These are phyloP conservation scores for Scedosporium dehoogii DNA, from an alignment of 2,329 filamentous ascomycete genomes.

Conservation along the genomic window DNA sequence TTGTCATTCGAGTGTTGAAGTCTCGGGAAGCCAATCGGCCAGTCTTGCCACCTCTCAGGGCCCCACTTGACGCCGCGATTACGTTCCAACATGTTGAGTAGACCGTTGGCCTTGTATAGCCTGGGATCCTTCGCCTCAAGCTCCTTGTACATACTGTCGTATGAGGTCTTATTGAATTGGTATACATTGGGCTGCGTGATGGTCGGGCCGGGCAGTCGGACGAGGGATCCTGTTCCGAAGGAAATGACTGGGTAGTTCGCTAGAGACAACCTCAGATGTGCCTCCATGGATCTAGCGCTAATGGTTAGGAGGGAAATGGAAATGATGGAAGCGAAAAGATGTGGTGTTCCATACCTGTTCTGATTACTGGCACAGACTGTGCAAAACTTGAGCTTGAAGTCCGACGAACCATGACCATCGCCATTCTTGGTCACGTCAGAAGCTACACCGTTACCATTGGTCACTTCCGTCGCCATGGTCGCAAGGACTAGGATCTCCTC, in stretches of 20 bases:
- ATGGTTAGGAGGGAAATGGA: constrained; percentile 13
- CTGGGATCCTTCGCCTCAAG: constrained; percentile 75
- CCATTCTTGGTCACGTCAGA: constrained; percentile 28
- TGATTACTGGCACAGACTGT: constrained; percentile 99
- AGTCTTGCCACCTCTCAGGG: constrained; percentile 96
- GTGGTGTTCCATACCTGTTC: constrained; percentile 59
- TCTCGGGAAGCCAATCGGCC: constrained; percentile 77
- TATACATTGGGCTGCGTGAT: constrained; percentile 96
- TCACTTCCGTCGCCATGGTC: constrained; percentile 17
- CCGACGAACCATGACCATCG: constrained; percentile 40
- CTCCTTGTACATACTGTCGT: constrained; percentile 89
- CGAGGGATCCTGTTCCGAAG: constrained; percentile 90
- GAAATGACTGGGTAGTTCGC: constrained; percentile 93
- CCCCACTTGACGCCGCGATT: constrained; percentile 91
- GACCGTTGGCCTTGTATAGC: constrained; percentile 83
- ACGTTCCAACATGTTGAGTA: constrained; percentile 90
- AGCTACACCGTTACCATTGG: constrained; percentile 14
- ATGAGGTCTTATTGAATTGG: constrained; percentile 94
- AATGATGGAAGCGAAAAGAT: constrained; percentile 7
- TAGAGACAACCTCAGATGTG: constrained; percentile 83
- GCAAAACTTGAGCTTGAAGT: constrained; percentile 89
- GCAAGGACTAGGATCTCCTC: constrained; percentile 7
- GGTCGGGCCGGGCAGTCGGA: constrained; percentile 82
- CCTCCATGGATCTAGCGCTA: constrained; percentile 76
- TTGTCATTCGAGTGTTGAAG: constrained; percentile 66